Evolutionary conservation across 2,329 filamentous ascomycete species (phyloP).

Genomic region (Falciphora oryzae): DNA sequence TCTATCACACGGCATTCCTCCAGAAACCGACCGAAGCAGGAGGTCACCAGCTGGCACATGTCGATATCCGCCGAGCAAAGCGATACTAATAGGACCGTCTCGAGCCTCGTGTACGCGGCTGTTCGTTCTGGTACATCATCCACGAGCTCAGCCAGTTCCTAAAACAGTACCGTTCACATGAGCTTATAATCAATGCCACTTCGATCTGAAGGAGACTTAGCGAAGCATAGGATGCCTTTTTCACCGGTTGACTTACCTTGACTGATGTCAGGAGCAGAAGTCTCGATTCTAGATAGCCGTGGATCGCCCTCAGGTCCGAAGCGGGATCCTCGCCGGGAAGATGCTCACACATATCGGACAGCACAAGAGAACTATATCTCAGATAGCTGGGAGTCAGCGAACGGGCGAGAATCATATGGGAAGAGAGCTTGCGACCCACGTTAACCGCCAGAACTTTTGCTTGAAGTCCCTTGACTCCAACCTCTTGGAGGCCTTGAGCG

Average conservation of each 20-base stretch:
- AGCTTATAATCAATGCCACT: not conserved
- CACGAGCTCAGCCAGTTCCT: conserved; percentile 47
- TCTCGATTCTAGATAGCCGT: conserved; percentile 51
- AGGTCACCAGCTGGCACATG: conserved; percentile 58
- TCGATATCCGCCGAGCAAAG: conserved; percentile 62
- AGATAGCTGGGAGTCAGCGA: too few species aligned
- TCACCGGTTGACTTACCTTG: conserved; percentile 27
- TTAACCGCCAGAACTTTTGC: conserved; percentile 46
- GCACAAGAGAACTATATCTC: conserved; percentile 32
- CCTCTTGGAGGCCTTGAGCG: conserved; percentile 29
- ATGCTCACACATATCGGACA: conserved; percentile 45
- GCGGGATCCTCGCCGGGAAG: conserved; percentile 37
- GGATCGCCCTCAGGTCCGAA: conserved; percentile 40
- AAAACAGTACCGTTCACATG: conserved; percentile 18
- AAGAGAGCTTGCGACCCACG: conserved; percentile 28
- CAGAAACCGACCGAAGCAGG: conserved; percentile 55
- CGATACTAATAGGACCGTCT: conserved; percentile 57
- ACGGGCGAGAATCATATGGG: not conserved
- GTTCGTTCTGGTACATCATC: conserved; percentile 50
- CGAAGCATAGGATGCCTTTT: not conserved
- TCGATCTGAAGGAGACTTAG: not conserved
- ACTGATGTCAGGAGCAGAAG: conserved; percentile 46
- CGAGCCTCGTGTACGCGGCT: conserved; percentile 47
- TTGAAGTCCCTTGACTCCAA: conserved; percentile 33
- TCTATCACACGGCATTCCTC: conserved; percentile 54